Evolutionary conservation across 805 yeast genomes (phyloP), one percentile per base, ranked within the genome.

Genomic region (Monosporozyma siamensis): DNA sequence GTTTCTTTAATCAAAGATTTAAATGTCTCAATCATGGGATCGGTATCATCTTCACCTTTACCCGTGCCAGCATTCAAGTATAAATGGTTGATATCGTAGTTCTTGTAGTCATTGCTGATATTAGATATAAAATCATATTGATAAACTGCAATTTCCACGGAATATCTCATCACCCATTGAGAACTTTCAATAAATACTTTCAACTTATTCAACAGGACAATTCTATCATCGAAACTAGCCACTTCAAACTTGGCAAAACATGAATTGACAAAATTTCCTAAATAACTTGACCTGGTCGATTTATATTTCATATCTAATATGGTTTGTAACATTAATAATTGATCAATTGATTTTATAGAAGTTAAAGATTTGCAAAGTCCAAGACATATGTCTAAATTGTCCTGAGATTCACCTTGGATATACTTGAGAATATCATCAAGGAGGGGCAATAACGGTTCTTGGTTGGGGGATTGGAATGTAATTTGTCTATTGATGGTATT

Each of bases 381-480:
- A 29, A 37, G 6, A 26, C 30, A 27, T 20, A 25, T 12, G 12
- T 26, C 39, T 4, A 39, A 24, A 5, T 26, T 36, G 24, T 34
- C 41, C 2, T 20, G 29, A 4, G 41, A 34, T 5, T 32, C 8
- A 11, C 44, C 40, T 11, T 39, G 14, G 6, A 51, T 31, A 34
- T n/a, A 34, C 8, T 18, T 10, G 4, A 48, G 47, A 9, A 55
- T 20, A 21, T 26, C 34, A 12, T 39, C 38, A 23, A 53, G 21
- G 3, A 45, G 18, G 4, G 61, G 61, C 4, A 51, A 25, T 1
- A 55, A 10, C 14, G 61, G 61, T 17, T 48, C 44, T n/a, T 39
- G 32, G 8, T 47, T 34, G 18, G 38, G 35, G 23, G 35, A 9
- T 32, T 39, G 26, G 29, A 38, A 32, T 6, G 17, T 14, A 3